Percentiles rank a stretch among this genome's conserved stretches.
Conservation (phyloP, 345 rosid genomes). For the Gossypium longicalyx region DNA sequence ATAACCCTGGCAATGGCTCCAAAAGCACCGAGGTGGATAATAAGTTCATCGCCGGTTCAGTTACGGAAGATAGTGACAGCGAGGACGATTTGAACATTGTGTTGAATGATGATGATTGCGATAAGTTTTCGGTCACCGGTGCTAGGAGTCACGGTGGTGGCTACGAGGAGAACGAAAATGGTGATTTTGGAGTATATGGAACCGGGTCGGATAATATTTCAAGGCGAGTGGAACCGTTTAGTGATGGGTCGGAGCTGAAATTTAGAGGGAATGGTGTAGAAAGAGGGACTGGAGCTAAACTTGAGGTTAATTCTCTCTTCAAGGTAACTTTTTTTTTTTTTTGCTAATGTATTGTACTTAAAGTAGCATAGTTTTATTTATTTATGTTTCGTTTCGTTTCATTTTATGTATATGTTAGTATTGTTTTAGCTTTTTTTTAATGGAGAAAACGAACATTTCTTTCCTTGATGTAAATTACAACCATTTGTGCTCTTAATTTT, state of each 20-base stretch:
- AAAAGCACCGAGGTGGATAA: not conserved
- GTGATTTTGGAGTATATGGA: not conserved
- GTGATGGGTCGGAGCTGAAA: slow-evolving; percentile 15
- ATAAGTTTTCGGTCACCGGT: slow-evolving; percentile 12
- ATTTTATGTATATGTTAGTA: not conserved
- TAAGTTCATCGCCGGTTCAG: slow-evolving; percentile 10
- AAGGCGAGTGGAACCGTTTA: slow-evolving; percentile 1
- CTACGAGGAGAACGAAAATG: slow-evolving; percentile 12
- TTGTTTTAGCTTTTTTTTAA: not conserved
- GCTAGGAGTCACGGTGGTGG: slow-evolving; percentile 12
- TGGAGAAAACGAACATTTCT: not conserved
- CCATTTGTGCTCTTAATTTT: not conserved
- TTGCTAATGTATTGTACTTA: not conserved
- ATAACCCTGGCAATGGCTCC: not conserved
- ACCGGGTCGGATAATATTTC: not conserved
- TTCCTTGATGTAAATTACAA: not conserved
- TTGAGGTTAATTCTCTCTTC: slow-evolving; percentile 9
- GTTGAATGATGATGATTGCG: slow-evolving; percentile 52
- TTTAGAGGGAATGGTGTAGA: slow-evolving; percentile 1
- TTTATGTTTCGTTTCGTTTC: not conserved
- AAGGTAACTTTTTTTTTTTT: slow-evolving; percentile 27
- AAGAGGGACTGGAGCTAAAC: slow-evolving; percentile 16
- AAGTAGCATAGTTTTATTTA: not conserved
- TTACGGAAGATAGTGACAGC: slow-evolving; percentile 39
- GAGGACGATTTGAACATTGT: slow-evolving; percentile 69